A percentile compares a stretch with the other conserved stretches of the same genome.
phyloP scores from a whole-genome alignment of 768 basidiomycete genomes.

The Leucocoprinus leucothites region DNA sequence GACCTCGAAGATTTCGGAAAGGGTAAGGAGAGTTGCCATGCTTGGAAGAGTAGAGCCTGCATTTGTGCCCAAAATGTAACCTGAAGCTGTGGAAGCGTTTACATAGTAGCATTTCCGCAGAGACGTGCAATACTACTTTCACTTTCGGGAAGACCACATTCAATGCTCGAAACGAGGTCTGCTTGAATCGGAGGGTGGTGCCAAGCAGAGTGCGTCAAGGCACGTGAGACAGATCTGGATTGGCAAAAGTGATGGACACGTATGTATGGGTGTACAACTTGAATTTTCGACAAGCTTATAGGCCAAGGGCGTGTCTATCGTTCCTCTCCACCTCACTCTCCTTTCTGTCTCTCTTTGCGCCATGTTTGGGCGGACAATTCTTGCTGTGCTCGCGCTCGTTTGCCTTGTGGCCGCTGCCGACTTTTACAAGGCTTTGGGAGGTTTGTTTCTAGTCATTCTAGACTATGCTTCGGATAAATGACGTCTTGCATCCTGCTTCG shows the following conservation, averaged over 20 bases:
- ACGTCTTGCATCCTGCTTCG: constrained; percentile 6
- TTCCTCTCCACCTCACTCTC: constrained; percentile 4
- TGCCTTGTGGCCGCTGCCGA: constrained; percentile 55
- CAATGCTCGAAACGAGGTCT: not conserved
- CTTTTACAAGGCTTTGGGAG: constrained; percentile 78
- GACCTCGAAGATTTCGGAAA: constrained; percentile 36
- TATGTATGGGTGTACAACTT: constrained; percentile 19
- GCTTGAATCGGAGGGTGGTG: not conserved
- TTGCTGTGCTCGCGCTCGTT: constrained; percentile 35
- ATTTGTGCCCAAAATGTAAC: not conserved
- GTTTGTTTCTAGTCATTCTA: constrained; percentile 43
- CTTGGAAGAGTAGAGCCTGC: not conserved
- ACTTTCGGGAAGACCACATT: not conserved
- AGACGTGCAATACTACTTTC: too few relatives aligned
- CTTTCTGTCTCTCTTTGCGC: constrained; percentile 15
- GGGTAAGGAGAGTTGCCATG: constrained; percentile 22
- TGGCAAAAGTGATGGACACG: constrained; percentile 21
- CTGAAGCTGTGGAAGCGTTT: constrained; percentile 2
- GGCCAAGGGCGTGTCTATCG: not conserved
- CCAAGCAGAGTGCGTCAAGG: not conserved
- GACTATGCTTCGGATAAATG: constrained; percentile 21
- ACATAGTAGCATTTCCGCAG: constrained; percentile 12
- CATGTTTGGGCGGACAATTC: constrained; percentile 33
- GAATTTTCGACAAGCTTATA: constrained; percentile 5
- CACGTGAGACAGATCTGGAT: not conserved